phyloP scores from a whole-genome alignment of 345 rosid genomes.

The Reutealis trisperma region DNA sequence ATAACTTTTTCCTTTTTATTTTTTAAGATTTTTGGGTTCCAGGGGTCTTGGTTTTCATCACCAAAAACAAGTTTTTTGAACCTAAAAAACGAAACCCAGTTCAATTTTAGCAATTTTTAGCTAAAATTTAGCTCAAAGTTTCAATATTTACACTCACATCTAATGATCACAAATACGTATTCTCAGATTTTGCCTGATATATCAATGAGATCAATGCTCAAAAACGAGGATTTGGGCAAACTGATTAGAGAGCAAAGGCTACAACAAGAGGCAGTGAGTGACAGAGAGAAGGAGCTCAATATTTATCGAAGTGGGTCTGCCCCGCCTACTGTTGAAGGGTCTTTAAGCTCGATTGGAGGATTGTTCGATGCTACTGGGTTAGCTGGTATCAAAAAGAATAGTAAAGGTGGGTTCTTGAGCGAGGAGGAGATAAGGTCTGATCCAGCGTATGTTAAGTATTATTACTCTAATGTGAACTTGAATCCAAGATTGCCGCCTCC shows the following conservation, averaged over 20 bases:
- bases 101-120: not conserved
- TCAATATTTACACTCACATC: constrained; percentile 4
- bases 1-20: not conserved
- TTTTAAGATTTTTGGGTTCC: not conserved
- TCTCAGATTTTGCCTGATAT: constrained; percentile 55
- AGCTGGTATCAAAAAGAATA: constrained; percentile 28
- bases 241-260: constrained; percentile 53
- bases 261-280: constrained; percentile 42
- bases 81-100: constrained; percentile 2
- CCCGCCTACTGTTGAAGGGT: constrained; percentile 91
- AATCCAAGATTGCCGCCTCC: constrained; percentile 95
- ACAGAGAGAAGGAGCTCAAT: constrained; percentile 68
- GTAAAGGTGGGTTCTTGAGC: constrained; percentile 43
- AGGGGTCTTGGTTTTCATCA: constrained; percentile 23
- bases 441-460: constrained; percentile 73
- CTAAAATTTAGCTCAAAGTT: constrained; percentile 13
- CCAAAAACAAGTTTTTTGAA: constrained; percentile 1
- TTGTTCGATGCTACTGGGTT: constrained; percentile 43
- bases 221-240: constrained; percentile 50
- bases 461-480: constrained; percentile 71
- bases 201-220: constrained; percentile 53
- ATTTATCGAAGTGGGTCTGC: constrained; percentile 90
- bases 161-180: constrained; percentile 36
- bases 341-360: constrained; percentile 69
- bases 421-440: constrained; percentile 85